phyloP scores from a whole-genome alignment of 225 moss, liverwort and hornwort species.

The Antitrichia curtipendula region DNA sequence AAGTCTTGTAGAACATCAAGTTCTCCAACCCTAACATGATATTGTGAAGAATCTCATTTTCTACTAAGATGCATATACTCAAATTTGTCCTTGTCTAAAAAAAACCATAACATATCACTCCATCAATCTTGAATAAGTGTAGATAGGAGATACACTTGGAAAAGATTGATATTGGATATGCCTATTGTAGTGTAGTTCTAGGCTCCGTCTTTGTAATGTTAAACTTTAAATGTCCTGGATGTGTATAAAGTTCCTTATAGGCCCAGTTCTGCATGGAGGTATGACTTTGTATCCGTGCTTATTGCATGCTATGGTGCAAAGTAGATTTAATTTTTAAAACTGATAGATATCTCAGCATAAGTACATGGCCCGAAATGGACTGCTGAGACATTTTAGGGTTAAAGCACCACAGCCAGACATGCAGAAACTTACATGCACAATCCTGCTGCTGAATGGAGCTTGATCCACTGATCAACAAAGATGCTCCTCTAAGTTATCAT shows the following conservation, averaged over 20 bases:
- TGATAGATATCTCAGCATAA: too few species aligned
- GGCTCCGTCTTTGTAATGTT: background rate
- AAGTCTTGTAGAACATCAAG: background rate
- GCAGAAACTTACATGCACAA: background rate
- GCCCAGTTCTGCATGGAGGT: background rate
- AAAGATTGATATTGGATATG: too few species aligned
- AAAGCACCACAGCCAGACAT: too few species aligned
- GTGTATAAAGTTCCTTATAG: background rate
- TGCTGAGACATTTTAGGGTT: background rate
- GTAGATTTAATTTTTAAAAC: background rate
- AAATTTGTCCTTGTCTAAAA: too few species aligned
- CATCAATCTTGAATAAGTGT: background rate
- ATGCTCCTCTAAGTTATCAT: background rate
- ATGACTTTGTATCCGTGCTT: background rate
- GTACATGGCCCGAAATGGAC: background rate
- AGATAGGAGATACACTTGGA: too few species aligned
- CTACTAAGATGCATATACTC: background rate
- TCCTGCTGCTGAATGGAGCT: background rate
- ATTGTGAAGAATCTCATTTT: background rate
- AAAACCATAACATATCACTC: background rate
- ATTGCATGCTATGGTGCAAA: too few species aligned
- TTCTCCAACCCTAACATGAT: background rate
- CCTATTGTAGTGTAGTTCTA: accelerated
- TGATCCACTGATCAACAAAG: background rate
- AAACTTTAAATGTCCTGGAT: background rate